Percentiles rank a stretch among this genome's conserved stretches.
Evolutionary conservation across 495 filamentous ascomycete genomes (phyloP).

Genomic region (Bombardia bombarda): DNA sequence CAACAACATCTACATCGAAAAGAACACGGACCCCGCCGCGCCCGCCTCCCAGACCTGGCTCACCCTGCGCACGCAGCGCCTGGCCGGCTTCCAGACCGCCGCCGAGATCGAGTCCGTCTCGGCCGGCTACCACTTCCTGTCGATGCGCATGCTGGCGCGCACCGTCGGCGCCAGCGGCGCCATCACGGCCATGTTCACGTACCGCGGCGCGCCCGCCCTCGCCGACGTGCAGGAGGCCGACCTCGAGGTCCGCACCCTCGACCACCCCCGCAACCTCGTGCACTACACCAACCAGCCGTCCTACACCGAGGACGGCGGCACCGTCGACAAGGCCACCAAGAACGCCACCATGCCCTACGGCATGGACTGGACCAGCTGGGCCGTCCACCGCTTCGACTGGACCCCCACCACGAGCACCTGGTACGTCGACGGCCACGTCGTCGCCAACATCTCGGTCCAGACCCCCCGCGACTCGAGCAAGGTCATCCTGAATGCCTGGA

Average conservation of each 20-base stretch:
- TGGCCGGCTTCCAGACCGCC: constrained; percentile 48
- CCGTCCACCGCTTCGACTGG: constrained; percentile 70
- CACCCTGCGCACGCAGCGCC: constrained; percentile 52
- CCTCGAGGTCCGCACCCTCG: constrained; percentile 64
- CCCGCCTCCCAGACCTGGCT: constrained; percentile 43
- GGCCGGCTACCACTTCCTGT: constrained; percentile 49
- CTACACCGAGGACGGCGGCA: constrained; percentile 33
- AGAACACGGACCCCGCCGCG: constrained; percentile 23
- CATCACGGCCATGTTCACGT: constrained; percentile 67
- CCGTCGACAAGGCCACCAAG: constrained; percentile 33
- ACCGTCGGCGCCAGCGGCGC: constrained; percentile 49
- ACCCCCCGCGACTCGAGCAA: constrained; percentile 51
- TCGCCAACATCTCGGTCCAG: constrained; percentile 53
- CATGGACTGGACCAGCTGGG: constrained; percentile 57
- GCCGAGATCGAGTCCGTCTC: constrained; percentile 56
- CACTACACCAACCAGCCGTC: constrained; percentile 73
- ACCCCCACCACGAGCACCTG: constrained; percentile 50
- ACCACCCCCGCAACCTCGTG: constrained; percentile 43
- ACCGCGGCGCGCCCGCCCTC: constrained; percentile 27
- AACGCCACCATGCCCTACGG: constrained; percentile 38
- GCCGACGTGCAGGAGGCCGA: constrained; percentile 60
- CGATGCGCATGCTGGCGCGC: constrained; percentile 52
- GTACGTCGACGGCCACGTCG: constrained; percentile 54
- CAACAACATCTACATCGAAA: constrained; percentile 57
- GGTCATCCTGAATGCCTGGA: constrained; percentile 68